Evolutionary conservation across 768 basidiomycete species (phyloP), one percentile per base, ranked within the genome.

Genomic region (Pleurotus pulmonarius): DNA sequence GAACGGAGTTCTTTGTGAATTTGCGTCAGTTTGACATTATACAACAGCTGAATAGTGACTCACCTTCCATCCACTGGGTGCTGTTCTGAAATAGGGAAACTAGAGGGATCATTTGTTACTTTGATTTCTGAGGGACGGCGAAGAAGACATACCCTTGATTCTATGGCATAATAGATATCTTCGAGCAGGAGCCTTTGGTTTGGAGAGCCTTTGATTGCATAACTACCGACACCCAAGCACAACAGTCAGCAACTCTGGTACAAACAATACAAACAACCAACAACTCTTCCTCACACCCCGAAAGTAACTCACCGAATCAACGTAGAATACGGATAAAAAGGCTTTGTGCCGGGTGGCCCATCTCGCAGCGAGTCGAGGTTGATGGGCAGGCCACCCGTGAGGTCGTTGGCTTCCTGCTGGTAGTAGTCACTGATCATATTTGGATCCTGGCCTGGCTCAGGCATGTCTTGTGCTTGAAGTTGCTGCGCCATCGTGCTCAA

Each of bases 11-110:
- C 92, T 94, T 64, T 55, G 29, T 37, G 59, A 24, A 58, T 53
- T 47, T 55, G 59, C 56, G 62, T 70, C 56, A 74, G 72, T 60
- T 65, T 43, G 64, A 13, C 43, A 38, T 48, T n/a, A 6, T 34
- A 25, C 78, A 81, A 81, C 72, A 77, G 78, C 72, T 24, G 52
- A 16, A 52, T 43, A 18, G 3, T 46, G 47, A 70, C 86, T 80
- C 65, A 91, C 91, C 79, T 94, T 94, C 92, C 92, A 94, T n/a
- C 92, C 92, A 59, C 86, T 85, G 38, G 91, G 90, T 4, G 92
- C 92, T 25, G 80, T 85, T 70, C 91, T 75, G 74, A 94, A 94
- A 69, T 93, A 94, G 15, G 92, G 92, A 66, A 94, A 94, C 90
- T 93, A 66, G 52, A 59, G 51, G 44, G 47, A 45, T 46, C 15